Conservation (phyloP, 306 rosid genomes). For the Parietaria judaica region DNA sequence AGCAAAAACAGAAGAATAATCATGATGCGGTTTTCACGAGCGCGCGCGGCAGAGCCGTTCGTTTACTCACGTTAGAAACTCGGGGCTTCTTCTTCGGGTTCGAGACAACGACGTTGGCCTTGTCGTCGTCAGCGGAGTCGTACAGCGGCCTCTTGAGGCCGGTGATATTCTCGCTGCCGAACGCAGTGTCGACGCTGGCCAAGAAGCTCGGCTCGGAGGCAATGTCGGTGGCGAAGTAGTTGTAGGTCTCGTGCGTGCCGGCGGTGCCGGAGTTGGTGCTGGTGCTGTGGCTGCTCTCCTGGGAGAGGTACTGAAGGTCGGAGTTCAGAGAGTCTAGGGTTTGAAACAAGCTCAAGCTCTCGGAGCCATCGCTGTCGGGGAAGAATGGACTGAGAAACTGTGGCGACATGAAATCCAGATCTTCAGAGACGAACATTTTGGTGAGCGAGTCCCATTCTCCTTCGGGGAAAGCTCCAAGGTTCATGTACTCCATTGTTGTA, state of each 20-base stretch:
- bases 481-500: constrained; percentile 41
- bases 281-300: constrained; percentile 39
- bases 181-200: constrained; percentile 12
- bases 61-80: constrained; percentile 39
- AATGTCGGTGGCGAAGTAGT: constrained; percentile 12
- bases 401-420: constrained; percentile 33
- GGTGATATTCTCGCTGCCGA: constrained; percentile 7
- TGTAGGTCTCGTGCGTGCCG: constrained; percentile 17
- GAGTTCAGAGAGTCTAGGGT: constrained; percentile 38
- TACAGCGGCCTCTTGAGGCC: not conserved
- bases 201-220: constrained; percentile 13
- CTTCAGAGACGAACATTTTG: constrained; percentile 42
- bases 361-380: constrained; percentile 17
- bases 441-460: constrained; percentile 63
- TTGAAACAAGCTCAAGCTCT: constrained; percentile 32
- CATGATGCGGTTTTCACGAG: not conserved
- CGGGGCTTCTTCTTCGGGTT: constrained; percentile 46
- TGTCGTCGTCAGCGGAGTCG: not conserved
- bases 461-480: constrained; percentile 45
- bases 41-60: not conserved
- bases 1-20: constrained; percentile 1
- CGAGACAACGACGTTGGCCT: constrained; percentile 5
- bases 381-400: constrained; percentile 36
- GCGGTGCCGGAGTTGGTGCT: constrained; percentile 16
- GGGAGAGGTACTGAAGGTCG: constrained; percentile 36